Evolutionary conservation across 805 yeast species (phyloP), one percentile per base, ranked within the genome.

Genomic region (Ogataea ramenticola): DNA sequence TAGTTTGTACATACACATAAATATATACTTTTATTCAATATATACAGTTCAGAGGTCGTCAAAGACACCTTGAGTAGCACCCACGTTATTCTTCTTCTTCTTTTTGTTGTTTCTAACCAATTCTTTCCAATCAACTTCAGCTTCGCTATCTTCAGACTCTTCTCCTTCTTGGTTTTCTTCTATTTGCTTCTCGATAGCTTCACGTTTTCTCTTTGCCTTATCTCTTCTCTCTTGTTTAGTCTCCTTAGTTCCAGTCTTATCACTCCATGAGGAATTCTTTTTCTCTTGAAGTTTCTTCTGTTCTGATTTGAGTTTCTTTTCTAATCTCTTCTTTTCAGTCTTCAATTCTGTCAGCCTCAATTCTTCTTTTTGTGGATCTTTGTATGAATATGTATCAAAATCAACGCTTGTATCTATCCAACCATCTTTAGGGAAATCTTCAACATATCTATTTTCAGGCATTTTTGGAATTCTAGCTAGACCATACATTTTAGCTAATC

Each of bases 71-170:
- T 71, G 77, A 36, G 76, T 55, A 8, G 60, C 67, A 32, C 54
- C 51, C n/a, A 50, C 51, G 12, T 48, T 48, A 32, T 43, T 50
- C 20, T 61, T 63, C 60, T 79, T 82, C 50, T 70, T 70, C 61
- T 72, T 79, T 58, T 87, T 90, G 48, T 72, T 79, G 40, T 75
- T 74, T 49, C 77, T 66, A 1, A 91, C 83, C 21, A 82, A 55
- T 27, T 84, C 90, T 64, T 93, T 93, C 99, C 98, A 93, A 64
- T 93, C 98, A 36, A 68, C 74, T 42, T 71, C 75, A 2, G 65
- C 64, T 41, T 74, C 82, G 4, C 57, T 58, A n/a, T 58, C 66
- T 19, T 59, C 64, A 14, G 48, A 55, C 15, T 70, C 73, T 22
- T 65, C 70, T 5, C 61, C 68, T 10, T 72, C 69, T 16, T 70